Evolutionary conservation across 805 yeast species (phyloP), one percentile per base, ranked within the genome.

Genomic region (Pichia nanzhaoensis): DNA sequence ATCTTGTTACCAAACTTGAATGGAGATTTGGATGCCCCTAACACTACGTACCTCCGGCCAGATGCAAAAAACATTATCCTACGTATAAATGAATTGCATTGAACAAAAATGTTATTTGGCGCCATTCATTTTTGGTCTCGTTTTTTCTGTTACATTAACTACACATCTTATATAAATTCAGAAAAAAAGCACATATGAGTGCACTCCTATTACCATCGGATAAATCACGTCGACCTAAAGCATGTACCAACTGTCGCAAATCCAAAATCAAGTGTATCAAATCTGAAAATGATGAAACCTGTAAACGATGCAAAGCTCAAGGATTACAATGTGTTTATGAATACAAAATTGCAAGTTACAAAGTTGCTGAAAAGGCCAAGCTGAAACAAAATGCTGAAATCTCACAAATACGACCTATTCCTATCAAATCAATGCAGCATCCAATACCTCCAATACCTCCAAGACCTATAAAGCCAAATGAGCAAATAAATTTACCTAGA

Each of bases 1-100:
- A 86, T 82, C 59, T 78, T 81, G 65, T 68, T 74, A 0, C 95
- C 95, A 58, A 77, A 84, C 59, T 85, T 86, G 7, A 65, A 49
- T 0, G 81, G 73, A 54, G 79, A 76, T 4, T 72, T 60, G 3
- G 88, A 77, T 0, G 95, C 93, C 0, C 95, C 95, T 0, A 81
- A 72, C 1, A 85, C 88, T 12, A 45, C 33, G 33, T 55, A 57
- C 10, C 33, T 39, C 7, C 51, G 39, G 6, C 37, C 20, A 4
- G n/a, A 21, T 7, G 33, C 42, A 30, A 50, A 50, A 33, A 50
- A 51, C 41, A 39, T 41, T 33, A 39, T 22, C 53, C 51, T 36
- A 13, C 18, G 19, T 21, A 7, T 6, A 5, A 21, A 36, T 7
- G 14, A 24, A 24, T 24, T 7, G 12, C 7, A 24, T 7, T 8